Percentiles rank a stretch among this genome's conserved stretches.
phyloP scores from a whole-genome alignment of 768 basidiomycete species.

The Pleurotus djamor region DNA sequence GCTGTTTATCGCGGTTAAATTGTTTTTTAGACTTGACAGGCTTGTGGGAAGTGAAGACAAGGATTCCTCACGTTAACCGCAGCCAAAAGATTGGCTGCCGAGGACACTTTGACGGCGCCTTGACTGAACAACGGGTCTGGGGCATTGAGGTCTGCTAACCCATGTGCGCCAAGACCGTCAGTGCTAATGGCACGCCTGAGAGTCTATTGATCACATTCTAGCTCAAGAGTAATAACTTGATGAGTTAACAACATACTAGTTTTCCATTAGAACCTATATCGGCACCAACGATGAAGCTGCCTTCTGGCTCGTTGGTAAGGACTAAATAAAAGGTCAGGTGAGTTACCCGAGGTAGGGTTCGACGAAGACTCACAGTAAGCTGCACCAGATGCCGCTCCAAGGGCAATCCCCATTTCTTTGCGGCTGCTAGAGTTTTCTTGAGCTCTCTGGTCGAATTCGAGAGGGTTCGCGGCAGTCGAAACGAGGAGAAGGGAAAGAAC shows the following conservation, averaged over 20 bases:
- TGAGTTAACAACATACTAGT: slow-evolving; percentile 23
- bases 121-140: slow-evolving; percentile 41
- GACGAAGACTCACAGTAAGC: too few species aligned
- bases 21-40: too few species aligned
- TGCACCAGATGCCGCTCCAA: too few species aligned
- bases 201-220: slow-evolving; percentile 13
- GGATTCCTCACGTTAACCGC: slow-evolving; percentile 25
- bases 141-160: slow-evolving; percentile 22
- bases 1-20: slow-evolving; percentile 22
- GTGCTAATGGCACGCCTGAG: slow-evolving; percentile 25
- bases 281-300: slow-evolving; percentile 41
- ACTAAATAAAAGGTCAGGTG: slow-evolving; percentile 24
- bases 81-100: slow-evolving; percentile 28
- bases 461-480: too few species aligned
- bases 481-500: too few species aligned
- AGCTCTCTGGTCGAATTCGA: too few species aligned
- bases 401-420: too few species aligned
- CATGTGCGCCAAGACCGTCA: slow-evolving; percentile 33
- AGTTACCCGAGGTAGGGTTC: not conserved
- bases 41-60: not conserved
- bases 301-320: slow-evolving; percentile 45
- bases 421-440: too few species aligned
- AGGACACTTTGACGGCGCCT: slow-evolving; percentile 36
- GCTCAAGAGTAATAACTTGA: not conserved
- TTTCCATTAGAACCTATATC: slow-evolving; percentile 39